Evolutionary conservation across 345 rosid species (phyloP), one percentile per base, ranked within the genome.

Genomic region (Odontarrhena argentea): DNA sequence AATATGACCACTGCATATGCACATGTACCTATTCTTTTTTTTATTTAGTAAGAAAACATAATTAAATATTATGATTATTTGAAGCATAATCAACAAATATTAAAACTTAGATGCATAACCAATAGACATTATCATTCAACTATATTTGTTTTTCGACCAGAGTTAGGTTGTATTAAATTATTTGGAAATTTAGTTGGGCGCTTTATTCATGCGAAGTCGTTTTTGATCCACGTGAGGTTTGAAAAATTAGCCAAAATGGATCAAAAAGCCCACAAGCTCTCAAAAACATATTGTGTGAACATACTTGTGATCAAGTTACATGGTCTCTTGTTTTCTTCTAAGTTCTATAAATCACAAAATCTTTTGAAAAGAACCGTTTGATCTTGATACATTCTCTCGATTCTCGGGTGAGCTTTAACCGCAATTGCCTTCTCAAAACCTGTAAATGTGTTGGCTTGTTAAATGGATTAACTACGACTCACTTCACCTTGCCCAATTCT

Each of bases 401-500:
- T 18, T 18, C 44, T 44, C 7, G 1, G 18, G 43, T 32, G 7
- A 54, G 35, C 53, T 66, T 25, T 32, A 32, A 43, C 15, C 44
- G 18, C 49, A 50, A 9, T 40, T 8, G 38, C 30, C 22, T 43
- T 60, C 48, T 18, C 43, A 45, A 54, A 61, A 30, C 63, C 68
- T 70, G 68, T 53, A 53, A 34, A 43, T 7, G 34, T 15, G 11
- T 40, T 50, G 18, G 28, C 37, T 51, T 60, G 46, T 41, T 10
- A 42, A 25, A 9, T 52, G 22, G 22, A 18, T 58, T 65, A 49
- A 57, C 49, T 24, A 37, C 26, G 43, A 59, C 56, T 65, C 22
- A 86, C 79, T 95, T 96, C 34, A 86, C 96, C 81, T 95, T 91
- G 50, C 90, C 96, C 36, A 87, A 69, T 77, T 57, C 92, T 11